These are phyloP conservation scores for Calonectria pseudoreteaudii DNA, from an alignment of 2,329 filamentous ascomycete genomes.

Conservation along the genomic window DNA sequence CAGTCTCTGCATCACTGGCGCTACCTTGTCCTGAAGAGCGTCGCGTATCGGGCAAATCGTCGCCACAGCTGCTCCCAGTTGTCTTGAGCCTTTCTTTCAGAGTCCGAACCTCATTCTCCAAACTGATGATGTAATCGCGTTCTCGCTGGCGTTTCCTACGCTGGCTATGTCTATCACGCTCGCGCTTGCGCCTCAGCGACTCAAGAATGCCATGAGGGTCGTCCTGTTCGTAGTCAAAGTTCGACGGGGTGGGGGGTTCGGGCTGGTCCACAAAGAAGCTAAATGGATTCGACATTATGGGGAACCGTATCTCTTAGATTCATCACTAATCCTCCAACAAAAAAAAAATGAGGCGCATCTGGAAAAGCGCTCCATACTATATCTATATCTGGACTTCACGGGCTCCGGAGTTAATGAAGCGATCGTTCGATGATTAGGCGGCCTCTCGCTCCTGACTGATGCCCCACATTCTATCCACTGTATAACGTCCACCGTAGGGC, in stretches of 20 bases:
- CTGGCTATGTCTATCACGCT: not conserved
- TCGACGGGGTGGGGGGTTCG: not conserved
- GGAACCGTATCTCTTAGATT: not conserved
- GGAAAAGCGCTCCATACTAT: not conserved
- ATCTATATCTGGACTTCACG: not conserved
- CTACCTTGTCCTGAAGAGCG: not conserved
- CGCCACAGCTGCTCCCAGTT: not conserved
- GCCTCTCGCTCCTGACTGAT: not conserved
- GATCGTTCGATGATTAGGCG: no score
- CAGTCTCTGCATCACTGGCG: not conserved
- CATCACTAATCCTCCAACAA: no score
- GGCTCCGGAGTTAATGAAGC: not conserved
- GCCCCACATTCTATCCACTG: not conserved
- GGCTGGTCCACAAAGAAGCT: no score
- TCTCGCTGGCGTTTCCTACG: not conserved
- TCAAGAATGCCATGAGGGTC: not conserved
- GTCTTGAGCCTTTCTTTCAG: not conserved
- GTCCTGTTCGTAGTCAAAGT: not conserved
- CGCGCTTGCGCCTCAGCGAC: not conserved
- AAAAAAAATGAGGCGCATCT: not conserved
- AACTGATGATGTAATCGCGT: not conserved
- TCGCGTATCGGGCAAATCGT: not conserved
- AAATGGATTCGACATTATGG: not conserved
- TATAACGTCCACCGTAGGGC: not conserved
- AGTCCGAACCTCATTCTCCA: not conserved